Percentiles rank a stretch among this genome's conserved stretches.
Conservation (phyloP, 1,139 yeast species). For the Lipomyces yarrowii region DNA sequence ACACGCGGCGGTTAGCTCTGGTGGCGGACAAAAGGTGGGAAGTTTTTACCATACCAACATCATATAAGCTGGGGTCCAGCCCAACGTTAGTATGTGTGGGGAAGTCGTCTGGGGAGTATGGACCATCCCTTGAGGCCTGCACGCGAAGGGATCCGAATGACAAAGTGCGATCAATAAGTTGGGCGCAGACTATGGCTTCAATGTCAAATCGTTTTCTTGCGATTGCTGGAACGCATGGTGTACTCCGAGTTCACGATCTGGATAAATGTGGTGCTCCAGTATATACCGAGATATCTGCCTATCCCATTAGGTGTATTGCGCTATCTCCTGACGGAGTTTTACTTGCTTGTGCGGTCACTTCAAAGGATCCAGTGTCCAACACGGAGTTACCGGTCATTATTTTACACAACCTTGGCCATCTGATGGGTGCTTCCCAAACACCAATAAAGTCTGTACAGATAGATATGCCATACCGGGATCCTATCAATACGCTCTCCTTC, state of each 20-base stretch:
- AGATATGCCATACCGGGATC: conserved; percentile 83
- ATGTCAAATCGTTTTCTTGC: conserved; percentile 63
- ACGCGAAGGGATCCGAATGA: conserved; percentile 18
- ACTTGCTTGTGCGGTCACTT: conserved; percentile 81
- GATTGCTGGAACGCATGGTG: conserved; percentile 74
- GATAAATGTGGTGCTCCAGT: conserved; percentile 61
- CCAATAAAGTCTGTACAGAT: conserved; percentile 52
- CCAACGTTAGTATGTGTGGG: conserved; percentile 73
- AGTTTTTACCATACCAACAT: conserved; percentile 56
- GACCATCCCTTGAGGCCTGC: conserved; percentile 41
- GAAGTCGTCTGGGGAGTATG: conserved; percentile 66
- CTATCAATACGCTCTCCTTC: conserved; percentile 71
- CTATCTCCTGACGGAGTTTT: conserved; percentile 65
- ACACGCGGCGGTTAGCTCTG: conserved; percentile 62
- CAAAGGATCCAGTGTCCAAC: conserved; percentile 68
- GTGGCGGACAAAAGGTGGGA: conserved; percentile 73
- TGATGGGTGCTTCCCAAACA: conserved; percentile 22
- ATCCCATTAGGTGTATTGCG: conserved; percentile 78
- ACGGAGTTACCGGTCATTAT: conserved; percentile 81
- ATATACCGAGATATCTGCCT: conserved; percentile 68
- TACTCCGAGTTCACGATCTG: conserved; percentile 65
- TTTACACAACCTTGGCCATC: conserved; percentile 52
- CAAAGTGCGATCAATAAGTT: conserved; percentile 37
- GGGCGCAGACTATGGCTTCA: conserved; percentile 71
- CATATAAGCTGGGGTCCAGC: conserved; percentile 44